Conservation (phyloP, 306 rosid species). For the Cajanus cajan region DNA sequence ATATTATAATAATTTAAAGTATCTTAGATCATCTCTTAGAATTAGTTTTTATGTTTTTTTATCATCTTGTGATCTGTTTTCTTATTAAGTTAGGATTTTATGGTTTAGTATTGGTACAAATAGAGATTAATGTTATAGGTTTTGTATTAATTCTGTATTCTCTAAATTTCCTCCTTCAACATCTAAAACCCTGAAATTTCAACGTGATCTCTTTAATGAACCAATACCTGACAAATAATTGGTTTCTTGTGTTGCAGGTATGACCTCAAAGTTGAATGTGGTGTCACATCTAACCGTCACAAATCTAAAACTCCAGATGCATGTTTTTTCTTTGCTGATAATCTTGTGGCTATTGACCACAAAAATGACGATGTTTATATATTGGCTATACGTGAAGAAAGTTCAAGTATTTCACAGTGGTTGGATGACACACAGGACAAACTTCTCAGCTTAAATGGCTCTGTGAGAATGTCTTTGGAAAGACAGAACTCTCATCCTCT, state of each 20-base stretch:
- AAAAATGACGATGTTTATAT: constrained; percentile 75
- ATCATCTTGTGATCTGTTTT: not conserved
- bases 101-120: not conserved
- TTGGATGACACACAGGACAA: constrained; percentile 70
- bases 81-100: not conserved
- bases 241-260: constrained; percentile 62
- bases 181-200: not conserved
- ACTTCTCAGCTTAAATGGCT: constrained; percentile 58
- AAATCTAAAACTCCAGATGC: constrained; percentile 92
- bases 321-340: constrained; percentile 93
- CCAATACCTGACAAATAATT: constrained; percentile 7
- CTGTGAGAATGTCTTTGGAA: constrained; percentile 33
- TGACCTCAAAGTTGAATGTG: constrained; percentile 93
- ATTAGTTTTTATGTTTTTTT: not conserved
- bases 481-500: constrained; percentile 30
- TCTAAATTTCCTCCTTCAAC: not conserved
- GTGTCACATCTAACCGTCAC: constrained; percentile 58
- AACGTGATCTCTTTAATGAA: constrained; percentile 8
- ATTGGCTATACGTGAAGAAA: constrained; percentile 62
- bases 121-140: not conserved
- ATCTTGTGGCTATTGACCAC: constrained; percentile 81
- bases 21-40: not conserved
- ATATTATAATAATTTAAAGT: not conserved
- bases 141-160: not conserved
- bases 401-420: constrained; percentile 51